Percentiles rank a stretch among this genome's conserved stretches.
Conservation (phyloP, 768 basidiomycete species). For the Fistulinella prunicolor region DNA sequence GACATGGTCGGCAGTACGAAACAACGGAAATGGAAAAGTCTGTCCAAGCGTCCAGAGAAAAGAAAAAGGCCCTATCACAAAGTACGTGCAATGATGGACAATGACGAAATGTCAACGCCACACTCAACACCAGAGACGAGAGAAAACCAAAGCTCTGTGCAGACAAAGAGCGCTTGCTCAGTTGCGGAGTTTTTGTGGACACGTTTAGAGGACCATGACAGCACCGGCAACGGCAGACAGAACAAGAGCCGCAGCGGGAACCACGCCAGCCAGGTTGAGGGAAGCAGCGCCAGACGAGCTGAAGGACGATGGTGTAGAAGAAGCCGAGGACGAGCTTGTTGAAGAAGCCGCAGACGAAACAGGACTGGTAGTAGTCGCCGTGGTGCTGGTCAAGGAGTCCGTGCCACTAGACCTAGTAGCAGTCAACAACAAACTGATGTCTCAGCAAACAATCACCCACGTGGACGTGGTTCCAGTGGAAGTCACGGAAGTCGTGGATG, state of each 20-base stretch:
- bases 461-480: slow-evolving; percentile 14
- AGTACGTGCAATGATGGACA: too few species aligned
- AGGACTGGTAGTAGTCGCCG: not conserved
- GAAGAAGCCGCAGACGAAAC: not conserved
- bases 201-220: slow-evolving; percentile 44
- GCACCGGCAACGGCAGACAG: slow-evolving; percentile 50
- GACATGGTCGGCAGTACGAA: slow-evolving; percentile 2
- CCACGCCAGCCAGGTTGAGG: slow-evolving; percentile 33
- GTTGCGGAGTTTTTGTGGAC: slow-evolving; percentile 3
- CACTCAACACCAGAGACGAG: slow-evolving; percentile 11
- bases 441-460: slow-evolving; percentile 2
- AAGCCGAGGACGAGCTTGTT: slow-evolving; percentile 10
- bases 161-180: not conserved
- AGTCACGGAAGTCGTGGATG: not conserved
- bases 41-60: too few species aligned
- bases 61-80: too few species aligned
- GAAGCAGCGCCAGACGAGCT: slow-evolving; percentile 28
- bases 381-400: too few species aligned
- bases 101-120: too few species aligned
- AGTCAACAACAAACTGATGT: not conserved
- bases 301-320: slow-evolving; percentile 22
- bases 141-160: not conserved
- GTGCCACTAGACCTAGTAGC: too few species aligned
- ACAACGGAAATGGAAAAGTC: slow-evolving; percentile 6
- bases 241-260: slow-evolving; percentile 34